Percentiles rank a stretch among this genome's conserved stretches.
Evolutionary conservation across 2,329 filamentous ascomycete species (phyloP).

Genomic region (Diaporthe vexans): DNA sequence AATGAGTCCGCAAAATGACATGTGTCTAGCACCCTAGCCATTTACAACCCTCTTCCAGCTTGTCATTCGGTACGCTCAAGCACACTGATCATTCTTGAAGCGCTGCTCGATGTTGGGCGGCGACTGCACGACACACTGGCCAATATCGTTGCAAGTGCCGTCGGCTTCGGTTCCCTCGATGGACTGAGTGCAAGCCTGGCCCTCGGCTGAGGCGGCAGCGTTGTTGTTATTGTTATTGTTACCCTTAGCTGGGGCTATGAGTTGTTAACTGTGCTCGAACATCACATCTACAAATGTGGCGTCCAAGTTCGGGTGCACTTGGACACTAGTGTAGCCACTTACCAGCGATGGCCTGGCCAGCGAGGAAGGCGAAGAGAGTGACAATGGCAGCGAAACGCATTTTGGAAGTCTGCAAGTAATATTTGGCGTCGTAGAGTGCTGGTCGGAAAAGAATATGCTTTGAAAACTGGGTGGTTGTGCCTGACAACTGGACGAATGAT

Average conservation of each 20-base stretch:
- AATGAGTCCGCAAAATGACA: not conserved
- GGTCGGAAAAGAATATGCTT: not conserved
- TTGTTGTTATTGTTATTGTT: not conserved
- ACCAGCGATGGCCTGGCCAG: not conserved
- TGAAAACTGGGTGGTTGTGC: not conserved
- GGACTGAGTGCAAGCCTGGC: not conserved
- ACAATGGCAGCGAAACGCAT: constrained; percentile 10
- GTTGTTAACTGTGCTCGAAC: not conserved
- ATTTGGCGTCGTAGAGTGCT: not conserved
- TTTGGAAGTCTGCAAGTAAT: not conserved
- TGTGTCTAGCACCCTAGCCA: not conserved
- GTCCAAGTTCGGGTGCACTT: not conserved
- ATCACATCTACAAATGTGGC: not conserved
- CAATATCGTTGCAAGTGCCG: constrained; percentile 2
- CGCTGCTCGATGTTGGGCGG: constrained; percentile 1
- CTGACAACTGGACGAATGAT: constrained; percentile 1
- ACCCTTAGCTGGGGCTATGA: not conserved
- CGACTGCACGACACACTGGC: constrained; percentile 5
- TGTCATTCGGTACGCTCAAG: not conserved
- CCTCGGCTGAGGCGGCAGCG: not conserved
- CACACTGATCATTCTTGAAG: constrained; percentile 4
- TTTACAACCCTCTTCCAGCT: not conserved
- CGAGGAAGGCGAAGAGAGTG: not conserved
- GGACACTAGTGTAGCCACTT: not conserved
- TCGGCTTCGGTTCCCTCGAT: not conserved